phyloP scores from a whole-genome alignment of 2,329 filamentous ascomycete species.

The Apiospora saccharicola region DNA sequence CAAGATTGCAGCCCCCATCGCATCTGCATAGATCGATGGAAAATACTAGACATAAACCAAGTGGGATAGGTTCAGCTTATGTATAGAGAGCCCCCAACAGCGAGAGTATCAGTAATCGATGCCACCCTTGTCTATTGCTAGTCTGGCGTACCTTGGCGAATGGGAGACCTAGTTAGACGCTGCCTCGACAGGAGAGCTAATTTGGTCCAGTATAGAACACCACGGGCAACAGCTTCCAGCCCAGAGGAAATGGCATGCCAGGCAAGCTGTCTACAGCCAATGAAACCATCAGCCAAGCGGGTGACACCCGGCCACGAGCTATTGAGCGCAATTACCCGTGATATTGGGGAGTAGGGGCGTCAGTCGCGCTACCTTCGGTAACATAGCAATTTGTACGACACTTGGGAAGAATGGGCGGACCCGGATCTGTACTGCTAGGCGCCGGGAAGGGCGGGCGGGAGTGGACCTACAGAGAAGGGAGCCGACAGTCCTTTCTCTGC shows the following conservation, averaged over 20 bases:
- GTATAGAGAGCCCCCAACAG: background rate
- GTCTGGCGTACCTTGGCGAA: background rate
- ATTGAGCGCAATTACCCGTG: too few relatives aligned
- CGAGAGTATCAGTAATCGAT: background rate
- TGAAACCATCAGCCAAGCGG: background rate
- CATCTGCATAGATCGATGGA: background rate
- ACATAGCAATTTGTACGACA: too few relatives aligned
- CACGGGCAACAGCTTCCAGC: too few relatives aligned
- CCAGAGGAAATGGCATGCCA: background rate
- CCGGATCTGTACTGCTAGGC: too few relatives aligned
- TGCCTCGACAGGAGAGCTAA: background rate
- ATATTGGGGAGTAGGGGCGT: too few relatives aligned
- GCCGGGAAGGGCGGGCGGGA: too few relatives aligned
- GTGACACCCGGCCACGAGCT: background rate
- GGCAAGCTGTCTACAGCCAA: background rate
- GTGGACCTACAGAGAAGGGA: too few relatives aligned
- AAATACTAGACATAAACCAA: background rate
- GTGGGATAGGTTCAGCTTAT: background rate
- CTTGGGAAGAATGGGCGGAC: too few relatives aligned
- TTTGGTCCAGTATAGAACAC: background rate
- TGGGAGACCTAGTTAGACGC: background rate
- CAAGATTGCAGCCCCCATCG: background rate
- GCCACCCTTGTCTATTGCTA: background rate
- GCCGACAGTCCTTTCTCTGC: too few relatives aligned
- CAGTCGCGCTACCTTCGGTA: too few relatives aligned